phyloP scores from a whole-genome alignment of 129 eudicot species.

The Flaveria robusta region DNA sequence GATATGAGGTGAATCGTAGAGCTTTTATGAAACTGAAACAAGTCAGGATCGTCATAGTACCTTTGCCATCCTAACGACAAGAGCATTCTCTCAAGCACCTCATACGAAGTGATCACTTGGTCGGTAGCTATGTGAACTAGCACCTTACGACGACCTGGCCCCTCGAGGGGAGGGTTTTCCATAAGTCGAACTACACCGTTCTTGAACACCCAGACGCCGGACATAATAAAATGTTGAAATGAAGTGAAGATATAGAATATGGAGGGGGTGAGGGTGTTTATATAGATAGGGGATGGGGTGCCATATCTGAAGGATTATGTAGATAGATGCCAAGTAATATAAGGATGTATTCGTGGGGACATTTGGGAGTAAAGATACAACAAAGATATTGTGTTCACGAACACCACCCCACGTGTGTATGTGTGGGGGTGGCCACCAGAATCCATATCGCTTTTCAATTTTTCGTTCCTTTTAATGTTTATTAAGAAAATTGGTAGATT shows the following conservation, averaged over 20 bases:
- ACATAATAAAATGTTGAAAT: slow-evolving; percentile 39
- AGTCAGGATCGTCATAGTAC: slow-evolving; percentile 74
- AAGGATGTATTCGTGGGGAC: slow-evolving; percentile 30
- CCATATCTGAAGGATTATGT: background rate
- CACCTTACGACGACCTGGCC: slow-evolving; percentile 47
- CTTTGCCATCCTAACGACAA: slow-evolving; percentile 79
- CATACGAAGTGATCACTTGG: slow-evolving; percentile 69
- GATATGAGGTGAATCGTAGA: slow-evolving; percentile 82
- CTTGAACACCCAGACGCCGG: slow-evolving; percentile 97
- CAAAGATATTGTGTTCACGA: background rate
- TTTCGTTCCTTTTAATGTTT: background rate
- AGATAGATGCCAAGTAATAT: slow-evolving; percentile 14
- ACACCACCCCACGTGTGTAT: slow-evolving; percentile 27
- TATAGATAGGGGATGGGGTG: slow-evolving; percentile 13
- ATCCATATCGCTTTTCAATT: background rate
- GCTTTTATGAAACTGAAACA: slow-evolving; percentile 85
- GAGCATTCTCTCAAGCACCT: slow-evolving; percentile 56
- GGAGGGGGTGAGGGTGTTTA: slow-evolving; percentile 3
- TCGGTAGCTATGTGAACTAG: slow-evolving; percentile 59
- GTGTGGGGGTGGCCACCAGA: slow-evolving; percentile 22
- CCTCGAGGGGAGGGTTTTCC: slow-evolving; percentile 61
- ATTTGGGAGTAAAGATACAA: slow-evolving; percentile 5
- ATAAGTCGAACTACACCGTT: slow-evolving; percentile 77
- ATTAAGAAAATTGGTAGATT: too few relatives aligned
- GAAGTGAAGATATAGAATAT: background rate